Evolutionary conservation across 345 rosid genomes (phyloP).

Genomic region (Syzygium aqueum): DNA sequence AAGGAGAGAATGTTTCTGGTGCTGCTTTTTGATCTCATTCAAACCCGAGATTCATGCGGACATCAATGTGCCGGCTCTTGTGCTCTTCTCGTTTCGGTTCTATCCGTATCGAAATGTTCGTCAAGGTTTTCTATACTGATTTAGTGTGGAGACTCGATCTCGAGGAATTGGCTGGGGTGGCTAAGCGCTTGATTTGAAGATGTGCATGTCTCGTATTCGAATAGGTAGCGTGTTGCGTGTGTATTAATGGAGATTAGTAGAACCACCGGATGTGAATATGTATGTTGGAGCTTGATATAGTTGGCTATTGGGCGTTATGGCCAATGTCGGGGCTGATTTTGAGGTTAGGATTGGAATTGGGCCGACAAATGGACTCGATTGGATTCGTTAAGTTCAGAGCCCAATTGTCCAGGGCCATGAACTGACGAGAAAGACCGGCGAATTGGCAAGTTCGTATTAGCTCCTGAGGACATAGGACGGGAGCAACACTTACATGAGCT

Average conservation of each 20-base stretch:
- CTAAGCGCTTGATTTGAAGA: background rate
- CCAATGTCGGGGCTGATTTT: background rate
- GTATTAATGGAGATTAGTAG: background rate
- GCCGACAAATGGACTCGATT: background rate
- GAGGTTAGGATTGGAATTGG: background rate
- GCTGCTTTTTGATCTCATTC: background rate
- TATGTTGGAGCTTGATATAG: background rate
- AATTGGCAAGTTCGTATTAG: background rate
- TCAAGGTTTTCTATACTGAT: fast-evolving
- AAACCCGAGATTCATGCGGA: background rate
- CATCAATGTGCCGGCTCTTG: fast-evolving
- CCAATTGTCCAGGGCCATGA: background rate
- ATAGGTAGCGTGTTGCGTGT: background rate
- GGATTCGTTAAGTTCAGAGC: background rate
- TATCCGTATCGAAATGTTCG: background rate
- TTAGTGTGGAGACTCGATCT: background rate
- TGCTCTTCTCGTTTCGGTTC: background rate
- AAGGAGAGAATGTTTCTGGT: background rate
- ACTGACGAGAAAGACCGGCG: background rate
- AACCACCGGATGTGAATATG: background rate
- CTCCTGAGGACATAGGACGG: too few relatives aligned
- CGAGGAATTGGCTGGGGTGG: background rate
- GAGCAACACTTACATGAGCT: background rate
- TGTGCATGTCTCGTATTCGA: fast-evolving
- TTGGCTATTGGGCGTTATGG: background rate